Base-by-base conservation (phyloP, 2,329 filamentous ascomycete species). In the Monilinia fructigena region DNA sequence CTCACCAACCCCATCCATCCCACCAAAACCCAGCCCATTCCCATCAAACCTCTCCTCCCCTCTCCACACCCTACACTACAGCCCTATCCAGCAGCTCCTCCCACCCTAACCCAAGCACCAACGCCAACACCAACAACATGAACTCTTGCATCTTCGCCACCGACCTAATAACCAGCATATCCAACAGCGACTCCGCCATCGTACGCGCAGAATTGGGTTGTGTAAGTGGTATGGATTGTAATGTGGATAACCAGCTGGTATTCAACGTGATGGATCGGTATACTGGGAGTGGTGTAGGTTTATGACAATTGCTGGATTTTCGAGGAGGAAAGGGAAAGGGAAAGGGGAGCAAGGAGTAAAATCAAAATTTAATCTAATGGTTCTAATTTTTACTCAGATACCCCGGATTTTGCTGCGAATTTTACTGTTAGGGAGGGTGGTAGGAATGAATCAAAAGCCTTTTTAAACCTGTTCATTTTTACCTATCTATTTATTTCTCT, bases 221-320 rank as follows among this genome's bases (percentile, higher is more conserved):
- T 65, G 65, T 72, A 40, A 71, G 74, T 4, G 75, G 73, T 11
- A 75, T 76, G 64, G 77, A 81, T 50, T 82, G 78, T 64, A 75
- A 78, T 28, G 78, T 81, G n/a, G 75, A 79, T 61, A 81, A 81
- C 69, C 70, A 76, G 2, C 66, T 77, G 16, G 76, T 80, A 1
- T 81, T 80, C 69, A 75, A 77, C 63, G 75, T 80, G 16, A 80
- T 82, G 77, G 80, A 82, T 67, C 76, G 76, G 59, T 82, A 82
- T 69, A 73, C 76, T 1, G 73, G 72, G 20, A 38, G 47, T 50
- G 58, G 58, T 55, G 65, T 69, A 63, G 69, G 68, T 1, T 69
- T 72, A 72, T 72, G 69, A 66, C 66, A 66, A 58, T 59, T 55
- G 38, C 61, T 20, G 45, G 45, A 47, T 47, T 16, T 16, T 40